Evolutionary conservation across 2,329 filamentous ascomycete species (phyloP).

Genomic region (Apiospora phragmitis): DNA sequence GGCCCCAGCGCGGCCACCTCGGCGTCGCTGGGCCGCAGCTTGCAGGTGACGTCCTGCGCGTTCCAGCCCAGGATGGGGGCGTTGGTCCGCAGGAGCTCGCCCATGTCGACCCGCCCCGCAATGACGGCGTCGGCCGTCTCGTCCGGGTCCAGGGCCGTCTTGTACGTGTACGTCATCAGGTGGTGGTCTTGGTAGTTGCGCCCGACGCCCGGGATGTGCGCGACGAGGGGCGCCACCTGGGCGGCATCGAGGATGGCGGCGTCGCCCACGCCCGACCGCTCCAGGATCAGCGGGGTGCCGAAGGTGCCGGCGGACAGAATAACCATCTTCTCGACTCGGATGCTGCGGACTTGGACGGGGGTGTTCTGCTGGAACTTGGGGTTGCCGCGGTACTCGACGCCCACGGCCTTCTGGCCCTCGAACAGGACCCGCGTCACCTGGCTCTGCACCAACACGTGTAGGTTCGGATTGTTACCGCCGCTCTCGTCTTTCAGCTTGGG

Average conservation of each 20-base stretch:
- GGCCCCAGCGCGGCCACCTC: slow-evolving; percentile 51
- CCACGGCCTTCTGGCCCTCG: slow-evolving; percentile 49
- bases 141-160: slow-evolving; percentile 43
- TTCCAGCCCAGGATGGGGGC: slow-evolving; percentile 52
- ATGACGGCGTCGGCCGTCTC: slow-evolving; percentile 43
- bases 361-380: slow-evolving; percentile 36
- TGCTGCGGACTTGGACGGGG: slow-evolving; percentile 24
- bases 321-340: slow-evolving; percentile 57
- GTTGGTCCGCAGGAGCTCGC: slow-evolving; percentile 24
- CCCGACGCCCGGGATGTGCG: slow-evolving; percentile 55
- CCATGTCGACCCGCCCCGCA: slow-evolving; percentile 24
- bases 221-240: slow-evolving; percentile 50
- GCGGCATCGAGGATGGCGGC: slow-evolving; percentile 41
- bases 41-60: slow-evolving; percentile 48
- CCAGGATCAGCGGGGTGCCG: slow-evolving; percentile 56
- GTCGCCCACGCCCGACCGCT: slow-evolving; percentile 62
- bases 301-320: slow-evolving; percentile 48
- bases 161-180: slow-evolving; percentile 50
- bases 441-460: slow-evolving; percentile 31
- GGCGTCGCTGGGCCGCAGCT: slow-evolving; percentile 49
- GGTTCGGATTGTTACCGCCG: slow-evolving; percentile 25
- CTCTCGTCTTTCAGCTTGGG: slow-evolving; percentile 24
- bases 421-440: slow-evolving; percentile 49
- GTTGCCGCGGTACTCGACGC: slow-evolving; percentile 50
- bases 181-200: slow-evolving; percentile 54